Percentiles rank a stretch among this genome's conserved stretches.
Conservation (phyloP, 2,329 filamentous ascomycete species). For the Pseudopyrenochaeta lycopersici region DNA sequence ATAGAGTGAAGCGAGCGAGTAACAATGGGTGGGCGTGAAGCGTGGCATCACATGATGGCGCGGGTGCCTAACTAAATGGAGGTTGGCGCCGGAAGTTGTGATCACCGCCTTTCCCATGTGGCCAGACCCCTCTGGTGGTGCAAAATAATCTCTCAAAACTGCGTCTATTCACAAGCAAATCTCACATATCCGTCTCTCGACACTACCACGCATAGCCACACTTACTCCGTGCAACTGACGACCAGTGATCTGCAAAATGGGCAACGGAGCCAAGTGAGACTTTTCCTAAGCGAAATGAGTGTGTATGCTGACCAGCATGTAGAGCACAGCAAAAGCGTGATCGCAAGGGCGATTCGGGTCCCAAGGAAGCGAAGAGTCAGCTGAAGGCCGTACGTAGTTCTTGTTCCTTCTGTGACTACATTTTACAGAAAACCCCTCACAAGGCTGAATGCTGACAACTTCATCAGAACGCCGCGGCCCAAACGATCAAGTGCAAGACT, state of each 20-base stretch:
- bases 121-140: slow-evolving; percentile 29
- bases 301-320: slow-evolving; percentile 24
- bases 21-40: not conserved
- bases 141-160: slow-evolving; percentile 38
- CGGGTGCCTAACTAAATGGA: slow-evolving; percentile 17
- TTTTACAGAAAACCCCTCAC: not conserved
- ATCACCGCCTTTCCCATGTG: slow-evolving; percentile 16
- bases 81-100: slow-evolving; percentile 15
- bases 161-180: slow-evolving; percentile 15
- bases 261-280: slow-evolving; percentile 50
- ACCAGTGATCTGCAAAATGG: slow-evolving; percentile 36
- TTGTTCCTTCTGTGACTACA: not conserved
- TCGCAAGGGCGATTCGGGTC: slow-evolving; percentile 41
- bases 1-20: not conserved
- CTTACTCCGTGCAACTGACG: slow-evolving; percentile 25
- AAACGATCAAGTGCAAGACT: slow-evolving; percentile 77
- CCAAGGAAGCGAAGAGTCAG: slow-evolving; percentile 47
- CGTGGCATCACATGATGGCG: slow-evolving; percentile 18
- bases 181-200: slow-evolving; percentile 15
- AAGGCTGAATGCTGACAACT: not conserved
- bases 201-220: slow-evolving; percentile 7
- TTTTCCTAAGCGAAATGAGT: not conserved
- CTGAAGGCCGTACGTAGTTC: slow-evolving; percentile 44
- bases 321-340: slow-evolving; percentile 52
- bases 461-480: slow-evolving; percentile 74